Evolutionary conservation across 176 grass and related monocot genomes (phyloP).

Genomic region (sorghum (Sorghum bicolor)): DNA sequence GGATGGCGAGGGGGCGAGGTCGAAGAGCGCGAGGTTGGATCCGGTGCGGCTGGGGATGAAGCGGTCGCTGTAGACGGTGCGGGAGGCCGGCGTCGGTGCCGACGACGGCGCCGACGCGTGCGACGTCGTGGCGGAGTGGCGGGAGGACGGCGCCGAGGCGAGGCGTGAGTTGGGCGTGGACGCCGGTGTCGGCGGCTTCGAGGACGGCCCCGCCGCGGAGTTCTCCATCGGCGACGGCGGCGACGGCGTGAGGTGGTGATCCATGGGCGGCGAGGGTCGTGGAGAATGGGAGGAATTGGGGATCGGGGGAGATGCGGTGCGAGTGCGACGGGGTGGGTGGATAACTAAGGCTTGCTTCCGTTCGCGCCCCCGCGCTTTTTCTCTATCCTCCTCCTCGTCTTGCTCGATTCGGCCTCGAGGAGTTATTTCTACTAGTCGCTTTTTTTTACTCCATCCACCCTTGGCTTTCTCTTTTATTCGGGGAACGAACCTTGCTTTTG

Average conservation of each 20-base stretch:
- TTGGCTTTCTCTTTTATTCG: background rate
- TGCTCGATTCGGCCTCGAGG: background rate
- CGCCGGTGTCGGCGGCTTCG: slow-evolving; percentile 39
- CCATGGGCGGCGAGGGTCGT: slow-evolving; percentile 14
- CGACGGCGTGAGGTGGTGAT: slow-evolving; percentile 3
- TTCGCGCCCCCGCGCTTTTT: slow-evolving; percentile 46
- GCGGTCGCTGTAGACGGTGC: slow-evolving; percentile 73
- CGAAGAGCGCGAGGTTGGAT: slow-evolving; percentile 79
- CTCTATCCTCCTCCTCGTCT: slow-evolving; percentile 12
- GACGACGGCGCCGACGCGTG: slow-evolving; percentile 24
- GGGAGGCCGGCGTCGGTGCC: slow-evolving; percentile 44
- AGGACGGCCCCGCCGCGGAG: background rate
- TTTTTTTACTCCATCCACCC: background rate
- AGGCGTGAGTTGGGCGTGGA: slow-evolving; percentile 15
- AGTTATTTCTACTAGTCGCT: background rate
- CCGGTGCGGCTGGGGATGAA: slow-evolving; percentile 88
- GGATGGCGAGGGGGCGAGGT: slow-evolving; percentile 39
- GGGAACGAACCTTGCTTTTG: background rate
- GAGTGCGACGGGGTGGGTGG: background rate
- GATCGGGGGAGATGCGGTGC: background rate
- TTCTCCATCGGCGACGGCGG: slow-evolving; percentile 30
- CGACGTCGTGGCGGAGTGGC: slow-evolving; percentile 23
- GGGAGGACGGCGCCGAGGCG: background rate
- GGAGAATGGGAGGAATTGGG: background rate
- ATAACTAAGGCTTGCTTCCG: background rate